These are phyloP conservation scores for Pelargonium myrrhifolium DNA, from an alignment of 441 rosid genomes.

Conservation along the genomic window DNA sequence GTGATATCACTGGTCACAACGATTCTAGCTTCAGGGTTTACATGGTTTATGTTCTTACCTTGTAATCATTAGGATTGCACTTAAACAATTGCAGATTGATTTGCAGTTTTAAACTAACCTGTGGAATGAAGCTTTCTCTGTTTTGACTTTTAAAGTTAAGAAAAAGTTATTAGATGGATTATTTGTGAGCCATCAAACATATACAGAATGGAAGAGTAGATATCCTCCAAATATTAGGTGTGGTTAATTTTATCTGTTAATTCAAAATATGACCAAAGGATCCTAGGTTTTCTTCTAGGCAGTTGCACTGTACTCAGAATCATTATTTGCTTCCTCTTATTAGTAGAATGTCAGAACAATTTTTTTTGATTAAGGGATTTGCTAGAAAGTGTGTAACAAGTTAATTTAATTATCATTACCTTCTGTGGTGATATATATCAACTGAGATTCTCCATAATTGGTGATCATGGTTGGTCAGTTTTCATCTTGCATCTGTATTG, in stretches of 20 bases:
- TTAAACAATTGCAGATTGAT: not conserved
- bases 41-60: not conserved
- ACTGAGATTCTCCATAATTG: not conserved
- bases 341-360: not conserved
- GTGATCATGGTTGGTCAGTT: not conserved
- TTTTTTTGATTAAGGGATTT: not conserved
- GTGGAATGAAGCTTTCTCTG: constrained; percentile 4
- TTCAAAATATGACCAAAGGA: not conserved
- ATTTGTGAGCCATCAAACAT: not conserved
- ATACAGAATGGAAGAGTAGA: not conserved
- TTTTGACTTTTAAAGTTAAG: constrained; percentile 1
- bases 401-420: not conserved
- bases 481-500: not conserved
- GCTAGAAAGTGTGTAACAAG: not conserved
- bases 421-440: not conserved
- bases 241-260: not conserved
- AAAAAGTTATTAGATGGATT: not conserved
- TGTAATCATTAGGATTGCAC: not conserved
- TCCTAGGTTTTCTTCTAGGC: not conserved
- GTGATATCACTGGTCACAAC: not conserved
- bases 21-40: not conserved
- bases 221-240: not conserved
- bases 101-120: not conserved
- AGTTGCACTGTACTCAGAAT: not conserved
- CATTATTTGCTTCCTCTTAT: not conserved